phyloP scores from a whole-genome alignment of 2,329 filamentous ascomycete genomes.

The Colletotrichum ledebouriae region DNA sequence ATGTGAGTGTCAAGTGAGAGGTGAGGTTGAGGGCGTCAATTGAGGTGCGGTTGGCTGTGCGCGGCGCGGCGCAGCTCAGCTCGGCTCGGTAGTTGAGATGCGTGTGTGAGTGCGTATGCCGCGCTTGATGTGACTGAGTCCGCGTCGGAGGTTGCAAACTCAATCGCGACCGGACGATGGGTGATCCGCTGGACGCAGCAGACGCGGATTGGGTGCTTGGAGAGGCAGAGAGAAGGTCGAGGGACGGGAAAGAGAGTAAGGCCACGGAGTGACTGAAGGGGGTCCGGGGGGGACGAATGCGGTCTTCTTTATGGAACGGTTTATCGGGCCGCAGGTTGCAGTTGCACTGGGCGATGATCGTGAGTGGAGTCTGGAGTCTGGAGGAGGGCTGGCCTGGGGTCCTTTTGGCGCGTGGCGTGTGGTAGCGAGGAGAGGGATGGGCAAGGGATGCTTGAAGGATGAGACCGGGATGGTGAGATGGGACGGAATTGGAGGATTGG shows the following conservation, averaged over 20 bases:
- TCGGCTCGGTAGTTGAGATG: slow-evolving; percentile 16
- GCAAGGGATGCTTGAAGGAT: neutral
- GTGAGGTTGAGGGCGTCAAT: slow-evolving; percentile 4
- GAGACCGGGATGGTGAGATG: slow-evolving; percentile 14
- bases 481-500: slow-evolving; percentile 10
- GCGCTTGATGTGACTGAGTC: slow-evolving; percentile 14
- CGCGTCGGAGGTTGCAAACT: slow-evolving; percentile 33
- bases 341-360: slow-evolving; percentile 40
- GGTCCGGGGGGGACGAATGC: neutral
- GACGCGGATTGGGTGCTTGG: neutral
- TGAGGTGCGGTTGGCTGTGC: neutral
- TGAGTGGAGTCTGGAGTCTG: slow-evolving; percentile 32
- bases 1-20: neutral
- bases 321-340: slow-evolving; percentile 41
- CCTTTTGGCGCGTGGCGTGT: slow-evolving; percentile 27
- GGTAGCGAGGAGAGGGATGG: slow-evolving; percentile 8
- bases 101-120: slow-evolving; percentile 4
- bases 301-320: slow-evolving; percentile 36
- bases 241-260: slow-evolving; percentile 1
- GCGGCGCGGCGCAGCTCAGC: neutral
- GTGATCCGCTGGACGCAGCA: slow-evolving; percentile 3
- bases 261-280: neutral
- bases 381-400: slow-evolving; percentile 19
- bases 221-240: neutral
- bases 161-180: slow-evolving; percentile 31